Evolutionary conservation across 2,329 filamentous ascomycete genomes (phyloP).

Genomic region (Davidsoniella eucalypti): DNA sequence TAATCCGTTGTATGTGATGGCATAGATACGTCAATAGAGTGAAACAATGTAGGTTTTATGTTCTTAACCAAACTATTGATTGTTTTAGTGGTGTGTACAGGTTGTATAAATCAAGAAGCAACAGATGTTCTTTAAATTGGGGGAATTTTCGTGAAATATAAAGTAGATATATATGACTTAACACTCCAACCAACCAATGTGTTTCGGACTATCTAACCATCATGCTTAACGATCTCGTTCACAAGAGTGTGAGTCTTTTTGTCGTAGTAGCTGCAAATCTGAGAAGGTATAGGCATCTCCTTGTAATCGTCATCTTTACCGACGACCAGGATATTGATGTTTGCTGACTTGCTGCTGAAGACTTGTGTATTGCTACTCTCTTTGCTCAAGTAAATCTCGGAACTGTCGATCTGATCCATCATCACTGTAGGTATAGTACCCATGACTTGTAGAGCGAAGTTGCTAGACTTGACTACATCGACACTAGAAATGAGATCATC

Average conservation of each 20-base stretch:
- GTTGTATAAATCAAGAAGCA: too few species aligned
- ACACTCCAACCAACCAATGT: background rate
- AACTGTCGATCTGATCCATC: conserved; percentile 85
- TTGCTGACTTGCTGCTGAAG: conserved; percentile 74
- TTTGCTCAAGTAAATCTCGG: conserved; percentile 70
- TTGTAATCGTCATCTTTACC: conserved; percentile 60
- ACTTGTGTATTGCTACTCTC: conserved; percentile 65
- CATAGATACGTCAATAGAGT: too few species aligned
- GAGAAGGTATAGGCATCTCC: conserved; percentile 75
- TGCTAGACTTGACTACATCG: conserved; percentile 87
- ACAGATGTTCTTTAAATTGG: too few species aligned
- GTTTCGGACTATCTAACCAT: conserved; percentile 39
- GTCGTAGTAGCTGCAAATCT: conserved; percentile 66
- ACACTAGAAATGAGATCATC: conserved; percentile 82
- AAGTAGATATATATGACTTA: background rate
- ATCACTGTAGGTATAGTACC: conserved; percentile 74
- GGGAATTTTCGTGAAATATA: too few species aligned
- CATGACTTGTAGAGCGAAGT: conserved; percentile 86
- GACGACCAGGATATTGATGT: conserved; percentile 76
- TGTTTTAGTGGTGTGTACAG: too few species aligned
- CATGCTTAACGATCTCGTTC: conserved; percentile 91
- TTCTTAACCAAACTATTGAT: too few species aligned
- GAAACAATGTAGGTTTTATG: too few species aligned
- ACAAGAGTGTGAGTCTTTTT: conserved; percentile 56
- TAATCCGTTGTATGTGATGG: too few species aligned